Base-by-base conservation (phyloP, 2,329 filamentous ascomycete species). In the Hypoxylon sp. region DNA sequence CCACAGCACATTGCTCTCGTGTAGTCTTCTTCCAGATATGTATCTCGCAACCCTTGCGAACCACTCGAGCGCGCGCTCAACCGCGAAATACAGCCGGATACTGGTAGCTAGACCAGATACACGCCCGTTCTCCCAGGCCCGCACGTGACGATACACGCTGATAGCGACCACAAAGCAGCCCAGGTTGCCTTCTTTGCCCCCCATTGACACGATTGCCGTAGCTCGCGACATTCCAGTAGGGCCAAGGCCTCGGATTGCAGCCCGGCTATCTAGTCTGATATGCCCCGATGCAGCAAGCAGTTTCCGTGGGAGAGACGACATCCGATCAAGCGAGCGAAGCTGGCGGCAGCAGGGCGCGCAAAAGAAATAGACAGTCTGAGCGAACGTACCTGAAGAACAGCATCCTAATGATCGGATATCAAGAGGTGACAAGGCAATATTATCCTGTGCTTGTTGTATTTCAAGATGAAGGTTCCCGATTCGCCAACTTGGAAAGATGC, bases 341-440 rank as follows among this genome's bases (percentile, higher is more conserved):
- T 38, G 4, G 17, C 2, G 29, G 35, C 17, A 31, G 37, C 11
- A 29, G 17, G 43, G 9, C 15, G 1, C 1, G 6, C 11, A 21
- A 1, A 17, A 18, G 15, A 3, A 31, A 38, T 15, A 40, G 3
- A 18, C 13, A 21, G 15, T 2, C 9, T 17, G n/a, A 24, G 38
- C 11, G 9, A 20, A 59, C 67, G 8, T 67, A 69, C 66, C 67
- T 69, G 54, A 69, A 69, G 52, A 69, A 69, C 17, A 69, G 49
- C 67, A 69, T 69, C 13, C 51, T 58, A 18, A 7, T 35, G 21
- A 13, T 33, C 27, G 21, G 11, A 17, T 46, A 27, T 29, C 27
- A 24, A 33, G n/a, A 15, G 9, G 21, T 20, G 43, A n/a, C 15
- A 40, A 40, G n/a, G 18, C 20, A 26, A 3, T 46, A 55, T 21